Percentiles rank a stretch among this genome's conserved stretches.
These are phyloP conservation scores for Aspergillus tamarii DNA, from an alignment of 2,329 filamentous ascomycete genomes.

Conservation along the genomic window DNA sequence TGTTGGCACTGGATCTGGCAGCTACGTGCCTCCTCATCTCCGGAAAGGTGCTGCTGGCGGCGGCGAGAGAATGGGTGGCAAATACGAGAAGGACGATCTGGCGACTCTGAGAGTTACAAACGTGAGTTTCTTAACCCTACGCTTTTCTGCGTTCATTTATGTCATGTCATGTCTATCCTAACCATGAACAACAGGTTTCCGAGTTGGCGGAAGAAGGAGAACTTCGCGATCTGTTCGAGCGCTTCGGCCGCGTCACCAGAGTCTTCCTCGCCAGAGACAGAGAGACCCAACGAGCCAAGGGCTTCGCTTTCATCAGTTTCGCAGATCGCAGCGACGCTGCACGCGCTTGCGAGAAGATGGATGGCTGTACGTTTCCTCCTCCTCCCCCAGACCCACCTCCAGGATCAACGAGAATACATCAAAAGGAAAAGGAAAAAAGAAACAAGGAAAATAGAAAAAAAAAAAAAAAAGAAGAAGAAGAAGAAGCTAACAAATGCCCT, in stretches of 20 bases:
- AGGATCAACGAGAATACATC: not conserved
- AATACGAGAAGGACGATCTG: slow-evolving; percentile 95
- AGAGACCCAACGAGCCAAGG: slow-evolving; percentile 94
- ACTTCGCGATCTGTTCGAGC: slow-evolving; percentile 96
- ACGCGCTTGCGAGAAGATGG: slow-evolving; percentile 95
- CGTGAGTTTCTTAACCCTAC: slow-evolving; percentile 61
- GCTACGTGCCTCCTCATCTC: slow-evolving; percentile 93
- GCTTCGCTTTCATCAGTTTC: slow-evolving; percentile 98
- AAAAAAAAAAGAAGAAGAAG: too few species aligned
- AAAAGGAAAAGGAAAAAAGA: not conserved
- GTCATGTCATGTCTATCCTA: not conserved
- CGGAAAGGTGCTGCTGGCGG: slow-evolving; percentile 64
- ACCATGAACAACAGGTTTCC: slow-evolving; percentile 68
- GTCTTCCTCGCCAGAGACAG: slow-evolving; percentile 98
- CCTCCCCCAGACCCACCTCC: not conserved
- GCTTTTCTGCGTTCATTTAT: not conserved
- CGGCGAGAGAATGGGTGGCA: slow-evolving; percentile 86
- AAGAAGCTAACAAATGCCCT: slow-evolving; percentile 29
- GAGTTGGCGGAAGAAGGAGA: slow-evolving; percentile 97
- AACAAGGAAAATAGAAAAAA: not conserved
- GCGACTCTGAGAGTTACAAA: slow-evolving; percentile 97
- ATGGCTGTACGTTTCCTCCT: slow-evolving; percentile 68
- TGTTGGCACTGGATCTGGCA: slow-evolving; percentile 70
- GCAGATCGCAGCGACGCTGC: slow-evolving; percentile 87
- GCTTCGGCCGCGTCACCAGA: slow-evolving; percentile 93